Evolutionary conservation across 106 monocot genomes (phyloP), one percentile per base, ranked within the genome.

Genomic region (Phalaenopsis equestris): DNA sequence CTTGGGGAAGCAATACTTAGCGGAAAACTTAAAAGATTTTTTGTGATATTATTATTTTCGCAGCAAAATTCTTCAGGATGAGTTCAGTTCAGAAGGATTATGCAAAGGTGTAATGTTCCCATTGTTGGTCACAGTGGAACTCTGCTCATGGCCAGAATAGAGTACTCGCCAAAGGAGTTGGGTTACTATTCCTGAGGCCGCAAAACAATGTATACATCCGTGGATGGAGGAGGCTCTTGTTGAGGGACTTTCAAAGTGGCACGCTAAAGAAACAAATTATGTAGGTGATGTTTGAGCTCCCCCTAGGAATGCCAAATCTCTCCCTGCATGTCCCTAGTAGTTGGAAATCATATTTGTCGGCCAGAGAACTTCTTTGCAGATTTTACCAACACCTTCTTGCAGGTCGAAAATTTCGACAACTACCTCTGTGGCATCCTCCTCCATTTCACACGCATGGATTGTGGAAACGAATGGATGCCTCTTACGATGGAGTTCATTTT

Each of bases 1-100:
- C 64, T 94, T 61, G 94, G 92, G 81, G 94, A 94, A 84, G 94
- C 94, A 75, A 92, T 92, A 65, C 90, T 94, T 80, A 88, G 92
- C 61, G 94, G 94, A 83, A 85, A 88, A 70, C 73, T 94, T 61
- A 84, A 80, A 96, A 93, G 84, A 84, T 16, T 93, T 85, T 76
- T 49, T 96, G 85, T 91, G 89, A 23, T 76, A 80, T 76, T 96
- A 96, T 77, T 21, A 82, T 19, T 96, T 96, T 85, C 89, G 85
- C 76, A 96, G 96, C 85, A 96, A 91, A 81, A 93, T 82, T 39
- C 89, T 85, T 47, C 89, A 89, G 65, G 96, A 96, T 75, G 96
- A 86, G 73, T 96, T 82, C 82, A 78, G 96, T 76, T 93, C 93
- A 1, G 96, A 96, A 79, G 93, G 93, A 14, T 78, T 52, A 16